Evolutionary conservation across 306 rosid genomes (phyloP), one percentile per base, ranked within the genome.

Genomic region (Quercus rubra): DNA sequence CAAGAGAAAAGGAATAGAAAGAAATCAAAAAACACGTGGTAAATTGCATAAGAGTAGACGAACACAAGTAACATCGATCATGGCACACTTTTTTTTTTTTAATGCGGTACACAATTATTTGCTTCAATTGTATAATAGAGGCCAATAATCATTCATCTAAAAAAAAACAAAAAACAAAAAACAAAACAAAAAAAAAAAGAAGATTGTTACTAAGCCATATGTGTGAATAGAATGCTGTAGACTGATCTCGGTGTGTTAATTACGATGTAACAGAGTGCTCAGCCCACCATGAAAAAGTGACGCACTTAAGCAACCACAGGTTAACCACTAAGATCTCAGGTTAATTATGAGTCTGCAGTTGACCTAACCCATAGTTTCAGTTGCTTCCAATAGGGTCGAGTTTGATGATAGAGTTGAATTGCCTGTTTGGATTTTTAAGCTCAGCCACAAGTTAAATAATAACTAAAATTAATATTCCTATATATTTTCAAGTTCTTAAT

Each of bases 21-120:
- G 15, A 5, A 73, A 5, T 19, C 18, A 79, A 58, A 46, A 89
- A 80, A 80, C 90, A 87, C 90, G 78, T 82, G 88, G 81, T 80
- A 43, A 70, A 43, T 79, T 87, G 83, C 76, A 74, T 72, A 49
- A 71, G 25, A 18, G 28, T 19, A 1, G 7, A 35, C 64, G 28
- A 51, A 25, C 43, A 21, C 66, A 33, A 62, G 11, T 52, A 56
- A 13, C 28, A 66, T 35, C 76, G 43, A 57, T 69, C 43, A n/a
- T 21, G 0, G 21, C 23, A 23, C 1, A 23, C 1, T 23, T 23
- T 0, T 23, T 23, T 23, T 23, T 23, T 23, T 23, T 23, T 23
- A 23, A 23, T 23, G 23, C 23, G 23, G 23, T 1, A 54, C 58
- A 52, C 55, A n/a, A 27, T 68, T 1, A 4, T 55, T 77, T 64